phyloP scores from a whole-genome alignment of 805 yeast genomes.

The Myxozyma nipponensis region DNA sequence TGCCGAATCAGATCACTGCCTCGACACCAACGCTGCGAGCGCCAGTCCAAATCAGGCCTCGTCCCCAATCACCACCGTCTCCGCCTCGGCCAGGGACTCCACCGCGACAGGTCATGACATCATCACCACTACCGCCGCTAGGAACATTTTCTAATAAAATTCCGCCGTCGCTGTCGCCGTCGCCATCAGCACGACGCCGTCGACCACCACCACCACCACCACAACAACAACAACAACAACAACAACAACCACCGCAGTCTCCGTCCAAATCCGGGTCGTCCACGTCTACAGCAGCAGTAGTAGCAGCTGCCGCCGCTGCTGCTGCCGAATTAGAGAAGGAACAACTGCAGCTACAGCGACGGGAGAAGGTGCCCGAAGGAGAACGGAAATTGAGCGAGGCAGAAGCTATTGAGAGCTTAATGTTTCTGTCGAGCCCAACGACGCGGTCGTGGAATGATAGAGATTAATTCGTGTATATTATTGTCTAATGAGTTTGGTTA shows the following conservation, averaged over 20 bases:
- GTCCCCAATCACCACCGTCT: conserved; percentile 1
- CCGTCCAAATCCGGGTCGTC: background rate
- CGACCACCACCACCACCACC: conserved; percentile 3
- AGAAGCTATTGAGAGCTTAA: conserved; percentile 26
- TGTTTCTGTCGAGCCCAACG: conserved; percentile 27
- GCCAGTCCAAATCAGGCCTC: too few relatives aligned
- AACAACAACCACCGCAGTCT: background rate
- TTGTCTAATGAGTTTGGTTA: background rate
- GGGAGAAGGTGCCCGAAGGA: background rate
- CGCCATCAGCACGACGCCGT: conserved; percentile 6
- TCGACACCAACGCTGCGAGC: too few relatives aligned
- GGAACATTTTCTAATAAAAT: conserved; percentile 25
- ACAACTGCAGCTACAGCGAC: conserved; percentile 1
- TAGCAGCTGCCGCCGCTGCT: conserved; percentile 22
- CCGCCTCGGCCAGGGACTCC: conserved; percentile 12
- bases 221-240: conserved; percentile 12
- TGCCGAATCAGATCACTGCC: background rate
- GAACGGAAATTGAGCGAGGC: conserved; percentile 22
- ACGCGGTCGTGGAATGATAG: conserved; percentile 18
- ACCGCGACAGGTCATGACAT: background rate
- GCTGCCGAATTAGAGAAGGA: conserved; percentile 10
- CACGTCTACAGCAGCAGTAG: conserved; percentile 13
- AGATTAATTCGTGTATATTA: background rate
- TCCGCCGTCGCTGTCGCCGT: conserved; percentile 20
- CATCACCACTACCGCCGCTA: conserved; percentile 19